These are phyloP conservation scores for Linnemannia schmuckeri DNA, from an alignment of 192 early-diverging fungal genomes.

Conservation along the genomic window DNA sequence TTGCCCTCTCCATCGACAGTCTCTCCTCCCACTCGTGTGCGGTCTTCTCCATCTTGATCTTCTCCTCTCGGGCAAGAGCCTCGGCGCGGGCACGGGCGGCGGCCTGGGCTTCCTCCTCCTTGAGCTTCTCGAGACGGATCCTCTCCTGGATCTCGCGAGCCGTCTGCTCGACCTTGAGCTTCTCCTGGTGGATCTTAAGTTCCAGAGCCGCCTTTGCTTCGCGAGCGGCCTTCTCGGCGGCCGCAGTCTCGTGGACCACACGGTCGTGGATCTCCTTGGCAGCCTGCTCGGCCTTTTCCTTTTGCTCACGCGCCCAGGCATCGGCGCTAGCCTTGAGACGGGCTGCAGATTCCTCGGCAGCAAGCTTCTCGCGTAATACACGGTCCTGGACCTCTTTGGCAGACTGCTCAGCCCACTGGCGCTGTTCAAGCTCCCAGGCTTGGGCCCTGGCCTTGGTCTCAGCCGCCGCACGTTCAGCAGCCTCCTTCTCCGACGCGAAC, in stretches of 20 bases:
- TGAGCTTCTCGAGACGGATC: slow-evolving; percentile 14
- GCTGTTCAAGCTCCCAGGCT: slow-evolving; percentile 45
- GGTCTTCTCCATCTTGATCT: slow-evolving; percentile 27
- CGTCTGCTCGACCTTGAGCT: slow-evolving; percentile 21
- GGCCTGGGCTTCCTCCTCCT: slow-evolving; percentile 2
- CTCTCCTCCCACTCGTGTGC: neutral
- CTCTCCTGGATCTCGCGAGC: slow-evolving; percentile 29
- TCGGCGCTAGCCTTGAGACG: slow-evolving; percentile 30
- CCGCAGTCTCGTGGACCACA: slow-evolving; percentile 36
- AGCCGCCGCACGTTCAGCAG: slow-evolving; percentile 25
- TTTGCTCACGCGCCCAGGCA: slow-evolving; percentile 38
- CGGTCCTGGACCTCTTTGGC: slow-evolving; percentile 40
- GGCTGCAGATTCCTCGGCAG: slow-evolving; percentile 25
- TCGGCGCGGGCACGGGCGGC: slow-evolving; percentile 8
- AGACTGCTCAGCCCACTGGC: slow-evolving; percentile 14
- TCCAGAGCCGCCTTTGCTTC: slow-evolving; percentile 39
- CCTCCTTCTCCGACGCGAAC: slow-evolving; percentile 21
- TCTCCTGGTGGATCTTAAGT: slow-evolving; percentile 25
- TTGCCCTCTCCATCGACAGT: neutral
- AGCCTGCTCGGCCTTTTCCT: slow-evolving; percentile 21
- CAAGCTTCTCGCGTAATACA: slow-evolving; percentile 18
- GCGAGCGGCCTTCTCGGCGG: slow-evolving; percentile 27
- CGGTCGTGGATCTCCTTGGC: slow-evolving; percentile 32
- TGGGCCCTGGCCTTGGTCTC: slow-evolving; percentile 29
- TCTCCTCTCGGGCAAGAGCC: slow-evolving; percentile 3